Evolutionary conservation across 495 filamentous ascomycete genomes (phyloP), one percentile per base, ranked within the genome.

Genomic region (Penicillium macrosclerotiorum): DNA sequence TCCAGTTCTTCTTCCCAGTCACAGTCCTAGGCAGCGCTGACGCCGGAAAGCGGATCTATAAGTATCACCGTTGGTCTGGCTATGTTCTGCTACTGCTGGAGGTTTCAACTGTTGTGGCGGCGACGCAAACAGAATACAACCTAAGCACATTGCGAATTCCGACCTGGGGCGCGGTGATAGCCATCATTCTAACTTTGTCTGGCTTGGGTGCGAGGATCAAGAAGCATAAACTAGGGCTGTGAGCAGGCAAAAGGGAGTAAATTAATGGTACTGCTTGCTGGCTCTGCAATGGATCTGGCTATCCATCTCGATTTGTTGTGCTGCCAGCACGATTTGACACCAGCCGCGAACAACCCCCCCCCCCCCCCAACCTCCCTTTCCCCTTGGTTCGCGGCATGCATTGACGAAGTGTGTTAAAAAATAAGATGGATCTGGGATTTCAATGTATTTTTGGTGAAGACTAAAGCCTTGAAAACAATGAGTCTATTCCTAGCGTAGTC

Each of bases 51-150:
- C 71, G 66, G 26, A 51, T 93, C 24, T 97, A 90, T 71, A 95
- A 95, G 61, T 96, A 90, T 55, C 92, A 96, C 64, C 81, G 92
- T 11, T 66, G 73, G 44, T 72, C 70, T n/a, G 92, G 92, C 13
- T 97, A 97, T 65, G 51, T 80, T 26, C 65, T 90, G 49, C 59
- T 95, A 36, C 45, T 82, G 37, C 45, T 92, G 61, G 76, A 86
- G 54, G 68, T 93, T 54, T 81, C 78, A 22, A 92, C 90, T 8
- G 76, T 95, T 27, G 64, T 74, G 40, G 85, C 84, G 44, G 89
- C 91, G 6, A 88, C 81, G 32, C 74, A 85, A 73, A 94, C 90
- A 27, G 65, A 72, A 14, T 95, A 83, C 59, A 84, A 80, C 50
- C 47, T 78, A 45, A 69, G 55, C 9, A 67, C 80, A 8, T 52